Base-by-base conservation (phyloP, 305 asterid genomes). In the Petunia hybrid region DNA sequence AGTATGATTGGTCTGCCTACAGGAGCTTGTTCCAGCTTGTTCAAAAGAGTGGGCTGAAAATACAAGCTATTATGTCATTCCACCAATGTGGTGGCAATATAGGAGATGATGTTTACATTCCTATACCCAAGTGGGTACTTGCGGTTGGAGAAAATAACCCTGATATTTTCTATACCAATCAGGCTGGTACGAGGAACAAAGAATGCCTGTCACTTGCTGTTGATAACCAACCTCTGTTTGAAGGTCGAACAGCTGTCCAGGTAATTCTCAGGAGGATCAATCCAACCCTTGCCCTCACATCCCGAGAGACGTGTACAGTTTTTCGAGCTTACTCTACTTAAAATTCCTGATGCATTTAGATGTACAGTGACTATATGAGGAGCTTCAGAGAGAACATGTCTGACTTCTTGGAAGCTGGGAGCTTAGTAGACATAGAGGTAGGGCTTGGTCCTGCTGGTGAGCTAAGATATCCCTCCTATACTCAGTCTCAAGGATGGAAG, bases 391-490 rank as follows among this genome's bases (percentile, higher is more conserved):
- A 89, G 65, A 86, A 83, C 82, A 91, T 89, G 97, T 63, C 85
- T 1, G 94, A 90, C 2, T 87, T 91, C 8, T 56, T 95, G 73
- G 92, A 88, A 55, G 83, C 83, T 16, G 95, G 82, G 77, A 81
- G 92, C 7, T 86, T 95, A n/a, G 82, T 91, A 3, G 98, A 95
- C 84, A 81, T 93, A 81, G 98, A 95, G 86, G 90, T 92, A 6
- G 98, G 98, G 68, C 84, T 93, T 48, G 98, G 98, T 56, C 98
- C 98, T 16, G 94, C 95, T 0, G 98, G 98, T 35, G 98, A 95
- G 80, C 95, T 95, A 55, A 84, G 97, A 59, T 93, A 92, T 69
- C 97, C 98, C 1, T 92, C 98, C 1, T 93, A 93, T 78, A 90
- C 92, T 31, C 86, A 89, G 86, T 83, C 90, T 66, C 96, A 88